phyloP scores from a whole-genome alignment of 768 basidiomycete genomes.

The Dendrothele bispora region DNA sequence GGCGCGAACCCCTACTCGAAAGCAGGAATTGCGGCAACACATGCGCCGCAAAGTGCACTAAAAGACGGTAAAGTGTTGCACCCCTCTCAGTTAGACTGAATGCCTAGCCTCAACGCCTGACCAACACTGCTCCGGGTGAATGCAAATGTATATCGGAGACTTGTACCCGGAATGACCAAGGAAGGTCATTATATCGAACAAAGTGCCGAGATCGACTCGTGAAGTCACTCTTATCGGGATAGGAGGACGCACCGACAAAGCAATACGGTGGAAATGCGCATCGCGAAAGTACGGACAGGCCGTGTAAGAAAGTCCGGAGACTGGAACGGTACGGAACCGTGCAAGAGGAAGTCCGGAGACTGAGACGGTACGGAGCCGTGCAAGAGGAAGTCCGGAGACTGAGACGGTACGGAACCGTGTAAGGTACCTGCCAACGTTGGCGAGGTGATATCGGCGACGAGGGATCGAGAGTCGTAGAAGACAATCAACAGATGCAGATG shows the following conservation, averaged over 20 bases:
- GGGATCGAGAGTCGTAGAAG: no score
- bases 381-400: no score
- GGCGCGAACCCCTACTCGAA: neutral
- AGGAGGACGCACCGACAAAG: neutral
- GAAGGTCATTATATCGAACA: neutral
- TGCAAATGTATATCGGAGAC: neutral
- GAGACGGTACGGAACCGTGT: no score
- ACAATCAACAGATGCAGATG: no score
- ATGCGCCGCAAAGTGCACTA: conserved; percentile 38
- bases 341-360: no score
- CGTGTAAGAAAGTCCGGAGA: no score
- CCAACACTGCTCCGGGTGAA: neutral
- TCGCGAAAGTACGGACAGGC: no score
- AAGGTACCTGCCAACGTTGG: no score
- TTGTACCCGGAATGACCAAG: neutral
- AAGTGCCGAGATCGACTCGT: neutral
- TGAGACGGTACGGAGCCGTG: no score
- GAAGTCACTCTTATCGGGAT: neutral
- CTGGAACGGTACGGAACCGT: no score
- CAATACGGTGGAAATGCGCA: neutral
- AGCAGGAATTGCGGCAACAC: neutral
- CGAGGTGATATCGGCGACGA: no score
- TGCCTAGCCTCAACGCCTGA: no score
- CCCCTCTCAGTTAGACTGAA: neutral
- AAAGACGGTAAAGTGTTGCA: conserved; percentile 18